Evolutionary conservation across 2,329 filamentous ascomycete species (phyloP).

Genomic region (Aureobasidium sp.): DNA sequence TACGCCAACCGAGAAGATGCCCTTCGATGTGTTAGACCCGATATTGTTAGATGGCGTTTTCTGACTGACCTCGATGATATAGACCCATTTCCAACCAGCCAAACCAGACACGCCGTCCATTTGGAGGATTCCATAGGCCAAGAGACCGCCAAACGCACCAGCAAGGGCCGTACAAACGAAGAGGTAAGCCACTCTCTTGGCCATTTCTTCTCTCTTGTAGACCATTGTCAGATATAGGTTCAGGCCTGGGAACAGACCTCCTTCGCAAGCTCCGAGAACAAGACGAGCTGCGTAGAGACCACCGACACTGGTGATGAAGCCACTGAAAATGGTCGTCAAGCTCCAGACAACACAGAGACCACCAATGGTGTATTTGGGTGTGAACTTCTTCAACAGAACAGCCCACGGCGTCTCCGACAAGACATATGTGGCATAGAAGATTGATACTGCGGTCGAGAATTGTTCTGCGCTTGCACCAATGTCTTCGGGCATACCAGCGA

Average conservation of each 20-base stretch:
- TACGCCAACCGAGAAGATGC: constrained; percentile 24
- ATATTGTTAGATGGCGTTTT: no score
- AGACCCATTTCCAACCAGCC: constrained; percentile 29
- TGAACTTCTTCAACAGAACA: constrained; percentile 43
- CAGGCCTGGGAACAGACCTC: constrained; percentile 23
- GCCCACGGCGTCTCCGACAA: constrained; percentile 43
- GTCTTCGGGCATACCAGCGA: constrained; percentile 41
- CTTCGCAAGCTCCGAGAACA: constrained; percentile 23
- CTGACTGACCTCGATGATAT: constrained; percentile 24
- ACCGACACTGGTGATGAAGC: constrained; percentile 39
- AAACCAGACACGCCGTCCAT: constrained; percentile 26
- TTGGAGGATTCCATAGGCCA: constrained; percentile 29
- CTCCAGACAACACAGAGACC: constrained; percentile 41
- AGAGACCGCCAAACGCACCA: constrained; percentile 36
- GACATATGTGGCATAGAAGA: constrained; percentile 49
- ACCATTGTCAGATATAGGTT: constrained; percentile 33
- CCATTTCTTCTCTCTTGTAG: constrained; percentile 38
- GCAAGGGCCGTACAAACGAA: constrained; percentile 36
- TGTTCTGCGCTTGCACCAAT: constrained; percentile 36
- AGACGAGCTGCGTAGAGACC: constrained; percentile 35
- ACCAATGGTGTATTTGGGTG: constrained; percentile 36
- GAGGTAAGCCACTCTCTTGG: constrained; percentile 36
- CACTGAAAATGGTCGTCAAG: constrained; percentile 43
- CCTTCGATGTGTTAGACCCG: constrained; percentile 7
- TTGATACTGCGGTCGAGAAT: constrained; percentile 43